phyloP scores from a whole-genome alignment of 495 filamentous ascomycete species.

The Aspergillus panamensis region DNA sequence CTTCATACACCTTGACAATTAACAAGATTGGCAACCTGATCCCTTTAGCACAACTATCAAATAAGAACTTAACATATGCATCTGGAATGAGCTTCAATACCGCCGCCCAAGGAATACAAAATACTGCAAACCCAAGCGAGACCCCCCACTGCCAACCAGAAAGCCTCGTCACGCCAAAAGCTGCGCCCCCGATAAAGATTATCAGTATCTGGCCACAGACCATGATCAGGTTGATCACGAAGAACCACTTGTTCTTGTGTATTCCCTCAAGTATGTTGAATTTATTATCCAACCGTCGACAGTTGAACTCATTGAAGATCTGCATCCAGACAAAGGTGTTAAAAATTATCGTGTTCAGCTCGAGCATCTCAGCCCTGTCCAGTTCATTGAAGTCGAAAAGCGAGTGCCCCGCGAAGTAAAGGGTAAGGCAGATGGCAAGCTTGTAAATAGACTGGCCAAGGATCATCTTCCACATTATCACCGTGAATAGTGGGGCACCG shows the following conservation, averaged over 20 bases:
- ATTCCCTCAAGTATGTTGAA: slow-evolving; percentile 89
- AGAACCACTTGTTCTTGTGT: slow-evolving; percentile 72
- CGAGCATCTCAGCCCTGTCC: slow-evolving; percentile 14
- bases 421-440: slow-evolving; percentile 68
- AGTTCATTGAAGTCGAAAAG: slow-evolving; percentile 9
- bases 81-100: slow-evolving; percentile 40
- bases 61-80: too few relatives aligned
- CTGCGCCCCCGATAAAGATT: slow-evolving; percentile 71
- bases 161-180: slow-evolving; percentile 76
- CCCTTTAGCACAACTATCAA: too few relatives aligned
- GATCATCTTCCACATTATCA: slow-evolving; percentile 97
- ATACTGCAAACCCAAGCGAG: slow-evolving; percentile 51
- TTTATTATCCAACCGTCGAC: slow-evolving; percentile 83
- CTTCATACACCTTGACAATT: too few relatives aligned
- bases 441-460: slow-evolving; percentile 82
- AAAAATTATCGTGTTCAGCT: slow-evolving; percentile 76
- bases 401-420: slow-evolving; percentile 80
- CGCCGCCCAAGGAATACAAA: slow-evolving; percentile 31
- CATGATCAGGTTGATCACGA: slow-evolving; percentile 75
- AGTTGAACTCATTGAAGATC: slow-evolving; percentile 94
- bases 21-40: too few relatives aligned
- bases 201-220: slow-evolving; percentile 77
- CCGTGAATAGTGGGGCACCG: slow-evolving; percentile 68
- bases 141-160: slow-evolving; percentile 86
- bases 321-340: slow-evolving; percentile 98